Evolutionary conservation across 176 grass and related monocot genomes (phyloP).

Genomic region (Juncus inflexus): DNA sequence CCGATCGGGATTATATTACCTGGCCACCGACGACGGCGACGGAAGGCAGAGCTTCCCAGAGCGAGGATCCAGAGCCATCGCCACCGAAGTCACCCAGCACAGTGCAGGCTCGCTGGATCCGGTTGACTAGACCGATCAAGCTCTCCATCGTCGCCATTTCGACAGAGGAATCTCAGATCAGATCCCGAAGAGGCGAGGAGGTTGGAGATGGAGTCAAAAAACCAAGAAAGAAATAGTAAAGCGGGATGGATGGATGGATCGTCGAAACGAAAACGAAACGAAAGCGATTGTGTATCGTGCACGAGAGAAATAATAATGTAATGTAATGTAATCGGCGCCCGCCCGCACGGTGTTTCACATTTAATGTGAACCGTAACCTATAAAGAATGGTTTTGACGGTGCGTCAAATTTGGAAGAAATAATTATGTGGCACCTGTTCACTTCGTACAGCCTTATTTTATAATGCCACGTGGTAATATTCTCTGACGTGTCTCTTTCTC

Average conservation of each 20-base stretch:
- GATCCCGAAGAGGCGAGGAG: background rate
- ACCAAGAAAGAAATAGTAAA: background rate
- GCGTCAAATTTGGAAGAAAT: background rate
- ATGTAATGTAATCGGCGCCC: constrained; percentile 2
- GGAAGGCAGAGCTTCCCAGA: constrained; percentile 97
- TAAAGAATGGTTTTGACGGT: background rate
- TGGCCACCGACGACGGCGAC: constrained; percentile 99
- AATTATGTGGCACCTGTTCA: no score
- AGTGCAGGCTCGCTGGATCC: constrained; percentile 97
- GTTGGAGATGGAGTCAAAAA: constrained; percentile 21
- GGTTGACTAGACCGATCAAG: constrained; percentile 95
- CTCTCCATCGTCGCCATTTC: constrained; percentile 97
- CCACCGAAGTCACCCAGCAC: constrained; percentile 89
- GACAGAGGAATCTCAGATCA: constrained; percentile 9
- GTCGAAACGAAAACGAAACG: constrained; percentile 9
- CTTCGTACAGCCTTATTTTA: no score
- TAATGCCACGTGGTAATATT: no score
- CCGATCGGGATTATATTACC: constrained; percentile 29
- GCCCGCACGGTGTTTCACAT: no score
- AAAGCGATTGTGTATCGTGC: constrained; percentile 10
- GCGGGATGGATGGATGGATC: background rate
- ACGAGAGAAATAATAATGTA: constrained; percentile 16
- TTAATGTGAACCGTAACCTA: constrained; percentile 25
- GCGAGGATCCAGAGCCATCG: constrained; percentile 50
- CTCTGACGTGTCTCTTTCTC: no score